Conservation (phyloP, 73 alveolate genomes). For the Paramecium pentaurelia region DNA sequence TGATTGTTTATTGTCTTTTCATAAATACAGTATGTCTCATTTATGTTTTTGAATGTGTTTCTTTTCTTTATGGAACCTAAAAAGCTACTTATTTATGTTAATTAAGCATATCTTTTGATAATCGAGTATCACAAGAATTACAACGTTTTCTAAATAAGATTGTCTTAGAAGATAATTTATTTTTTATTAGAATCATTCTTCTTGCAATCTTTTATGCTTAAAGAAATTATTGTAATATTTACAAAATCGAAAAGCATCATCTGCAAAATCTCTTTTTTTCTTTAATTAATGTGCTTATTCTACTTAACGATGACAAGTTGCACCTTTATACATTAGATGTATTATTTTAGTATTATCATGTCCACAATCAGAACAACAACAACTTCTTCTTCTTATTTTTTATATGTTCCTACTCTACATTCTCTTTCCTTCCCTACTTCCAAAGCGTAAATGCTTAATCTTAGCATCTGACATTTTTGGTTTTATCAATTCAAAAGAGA, state of each 20-base stretch:
- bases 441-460: not conserved
- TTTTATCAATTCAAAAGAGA: not conserved
- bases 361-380: conserved; percentile 28
- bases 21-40: not conserved
- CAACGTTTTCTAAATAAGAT: not conserved
- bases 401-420: not conserved
- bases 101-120: not conserved
- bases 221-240: not conserved
- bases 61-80: not conserved
- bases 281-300: not conserved
- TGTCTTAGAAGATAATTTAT: not conserved
- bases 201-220: not conserved
- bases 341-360: not conserved
- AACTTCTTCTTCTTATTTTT: not conserved
- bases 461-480: not conserved
- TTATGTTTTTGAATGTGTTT: not conserved
- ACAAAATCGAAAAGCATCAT: not conserved
- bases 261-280: not conserved
- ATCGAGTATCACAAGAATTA: not conserved
- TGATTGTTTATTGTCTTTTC: conserved; percentile 2
- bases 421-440: not conserved
- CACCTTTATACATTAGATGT: not conserved
- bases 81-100: not conserved
- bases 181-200: not conserved
- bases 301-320: conserved; percentile 7